phyloP scores from a whole-genome alignment of 2,329 filamentous ascomycete genomes.

The Xylariaceae sp. region DNA sequence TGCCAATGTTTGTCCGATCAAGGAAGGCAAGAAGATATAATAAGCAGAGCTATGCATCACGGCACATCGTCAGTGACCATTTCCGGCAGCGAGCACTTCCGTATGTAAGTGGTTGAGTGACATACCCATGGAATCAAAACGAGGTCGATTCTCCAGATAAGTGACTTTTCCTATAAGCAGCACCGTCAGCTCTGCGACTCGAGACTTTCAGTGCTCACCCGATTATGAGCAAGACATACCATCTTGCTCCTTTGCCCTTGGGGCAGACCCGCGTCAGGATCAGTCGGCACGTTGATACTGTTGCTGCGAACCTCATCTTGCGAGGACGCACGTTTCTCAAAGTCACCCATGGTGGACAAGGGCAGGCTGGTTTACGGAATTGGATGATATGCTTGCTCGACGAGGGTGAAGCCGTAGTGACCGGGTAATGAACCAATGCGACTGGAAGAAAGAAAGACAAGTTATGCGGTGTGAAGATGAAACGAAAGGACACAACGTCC shows the following conservation, averaged over 20 bases:
- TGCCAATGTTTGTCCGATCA: conserved; percentile 68
- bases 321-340: conserved; percentile 26
- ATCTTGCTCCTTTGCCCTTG: conserved; percentile 50
- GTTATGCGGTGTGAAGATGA: too few relatives aligned
- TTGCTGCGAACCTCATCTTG: conserved; percentile 19
- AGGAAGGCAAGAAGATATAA: conserved; percentile 64
- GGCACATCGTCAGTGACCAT: conserved; percentile 2
- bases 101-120: not conserved
- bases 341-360: conserved; percentile 25
- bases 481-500: too few relatives aligned
- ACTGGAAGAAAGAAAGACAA: too few relatives aligned
- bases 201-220: not conserved
- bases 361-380: not conserved
- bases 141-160: conserved; percentile 32
- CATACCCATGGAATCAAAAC: conserved; percentile 35
- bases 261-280: conserved; percentile 54
- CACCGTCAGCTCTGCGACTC: conserved; percentile 14
- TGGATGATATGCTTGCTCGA: not conserved
- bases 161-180: conserved; percentile 28
- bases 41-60: conserved; percentile 14
- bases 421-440: too few relatives aligned
- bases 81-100: not conserved
- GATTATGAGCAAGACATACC: conserved; percentile 35
- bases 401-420: not conserved
- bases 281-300: conserved; percentile 29